These are phyloP conservation scores for Pseudogymnoascus sp. DNA, from an alignment of 2,329 filamentous ascomycete species.

Conservation along the genomic window DNA sequence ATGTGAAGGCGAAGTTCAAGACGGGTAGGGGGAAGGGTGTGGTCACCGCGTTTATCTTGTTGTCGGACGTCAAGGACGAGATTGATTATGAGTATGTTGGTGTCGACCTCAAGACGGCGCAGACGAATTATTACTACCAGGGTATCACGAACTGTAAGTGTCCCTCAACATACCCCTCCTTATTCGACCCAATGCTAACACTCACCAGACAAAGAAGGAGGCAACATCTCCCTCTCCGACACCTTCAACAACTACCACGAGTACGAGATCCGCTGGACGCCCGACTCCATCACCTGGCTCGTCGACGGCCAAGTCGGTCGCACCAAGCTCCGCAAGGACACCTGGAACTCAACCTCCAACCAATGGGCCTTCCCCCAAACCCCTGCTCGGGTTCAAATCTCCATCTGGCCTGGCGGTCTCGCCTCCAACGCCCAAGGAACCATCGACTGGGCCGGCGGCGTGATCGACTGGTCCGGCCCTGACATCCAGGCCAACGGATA, in stretches of 20 bases:
- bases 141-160: slow-evolving; percentile 79
- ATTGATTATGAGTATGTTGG: slow-evolving; percentile 97
- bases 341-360: slow-evolving; percentile 77
- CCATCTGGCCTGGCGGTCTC: slow-evolving; percentile 89
- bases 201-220: slow-evolving; percentile 60
- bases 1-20: slow-evolving; percentile 76
- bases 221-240: slow-evolving; percentile 60
- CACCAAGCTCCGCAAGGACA: slow-evolving; percentile 64
- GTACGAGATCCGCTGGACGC: slow-evolving; percentile 90
- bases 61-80: slow-evolving; percentile 94
- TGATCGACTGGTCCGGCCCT: slow-evolving; percentile 73
- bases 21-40: slow-evolving; percentile 80
- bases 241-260: slow-evolving; percentile 75
- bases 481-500: slow-evolving; percentile 80
- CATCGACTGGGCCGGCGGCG: slow-evolving; percentile 82
- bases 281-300: slow-evolving; percentile 76
- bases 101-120: slow-evolving; percentile 63
- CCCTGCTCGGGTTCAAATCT: slow-evolving; percentile 82
- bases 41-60: slow-evolving; percentile 92
- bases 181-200: slow-evolving; percentile 21
- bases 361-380: slow-evolving; percentile 87
- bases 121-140: slow-evolving; percentile 97
- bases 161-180: slow-evolving; percentile 14
- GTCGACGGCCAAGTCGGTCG: slow-evolving; percentile 75
- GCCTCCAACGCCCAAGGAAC: slow-evolving; percentile 73